Percentiles rank a stretch among this genome's conserved stretches.
Evolutionary conservation across 2,329 filamentous ascomycete species (phyloP).

Genomic region (Cladosporium sp.): DNA sequence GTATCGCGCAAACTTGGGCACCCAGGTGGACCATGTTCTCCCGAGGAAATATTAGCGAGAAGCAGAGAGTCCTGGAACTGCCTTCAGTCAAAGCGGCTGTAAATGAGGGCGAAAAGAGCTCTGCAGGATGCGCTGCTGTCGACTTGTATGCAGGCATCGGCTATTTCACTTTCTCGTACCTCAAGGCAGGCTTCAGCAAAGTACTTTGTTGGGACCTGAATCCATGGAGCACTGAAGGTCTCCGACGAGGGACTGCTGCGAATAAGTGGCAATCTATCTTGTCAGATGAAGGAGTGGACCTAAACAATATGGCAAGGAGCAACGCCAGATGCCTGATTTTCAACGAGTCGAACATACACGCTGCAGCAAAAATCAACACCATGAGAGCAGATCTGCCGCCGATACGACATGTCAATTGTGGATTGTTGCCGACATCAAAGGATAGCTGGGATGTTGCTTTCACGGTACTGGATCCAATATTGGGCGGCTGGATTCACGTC

Average conservation of each 20-base stretch:
- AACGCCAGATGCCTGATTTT: slow-evolving; percentile 35
- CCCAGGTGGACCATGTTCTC: slow-evolving; percentile 93
- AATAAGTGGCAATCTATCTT: slow-evolving; percentile 36
- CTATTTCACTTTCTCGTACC: slow-evolving; percentile 87
- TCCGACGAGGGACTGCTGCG: slow-evolving; percentile 36
- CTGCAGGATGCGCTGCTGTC: slow-evolving; percentile 41
- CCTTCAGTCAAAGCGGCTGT: slow-evolving; percentile 29
- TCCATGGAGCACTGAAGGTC: slow-evolving; percentile 45
- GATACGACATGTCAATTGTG: slow-evolving; percentile 56
- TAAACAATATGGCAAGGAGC: background rate
- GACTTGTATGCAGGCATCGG: slow-evolving; percentile 93
- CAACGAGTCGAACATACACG: slow-evolving; percentile 37
- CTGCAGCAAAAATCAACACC: slow-evolving; percentile 24
- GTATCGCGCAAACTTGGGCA: slow-evolving; percentile 80
- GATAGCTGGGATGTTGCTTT: slow-evolving; percentile 49
- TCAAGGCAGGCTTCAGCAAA: slow-evolving; percentile 59
- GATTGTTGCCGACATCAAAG: slow-evolving; percentile 51
- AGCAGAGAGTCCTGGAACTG: slow-evolving; percentile 63
- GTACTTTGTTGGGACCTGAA: slow-evolving; percentile 91
- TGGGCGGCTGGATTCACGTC: slow-evolving; percentile 55
- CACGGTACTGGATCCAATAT: slow-evolving; percentile 39
- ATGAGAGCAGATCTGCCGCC: slow-evolving; percentile 28
- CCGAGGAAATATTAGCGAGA: slow-evolving; percentile 85
- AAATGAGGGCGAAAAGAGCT: slow-evolving; percentile 30
- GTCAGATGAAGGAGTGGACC: background rate